Evolutionary conservation across 192 early-diverging fungal species (phyloP), one percentile per base, ranked within the genome.

Genomic region (Glomus cerebriforme): DNA sequence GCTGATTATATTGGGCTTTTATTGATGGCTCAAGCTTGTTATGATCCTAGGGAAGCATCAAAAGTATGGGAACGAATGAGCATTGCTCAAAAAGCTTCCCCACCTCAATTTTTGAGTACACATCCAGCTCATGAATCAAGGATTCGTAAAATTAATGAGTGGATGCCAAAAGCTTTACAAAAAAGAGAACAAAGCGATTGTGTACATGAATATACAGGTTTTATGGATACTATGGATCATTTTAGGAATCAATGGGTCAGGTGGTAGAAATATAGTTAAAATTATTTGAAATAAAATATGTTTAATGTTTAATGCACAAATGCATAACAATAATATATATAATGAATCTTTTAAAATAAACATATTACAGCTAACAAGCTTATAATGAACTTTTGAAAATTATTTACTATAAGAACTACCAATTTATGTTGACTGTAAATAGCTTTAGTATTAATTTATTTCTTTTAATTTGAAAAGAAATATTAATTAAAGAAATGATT

Each of bases 1-100:
- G 98, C 98, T 7, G 98, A 99, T 83, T 85, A 90, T 62, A 94
- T 99, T 82, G 96, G 96, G 0, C 83, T 99, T 45, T 73, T 88
- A 62, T 84, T 99, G 19, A 96, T 98, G 95, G 90, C 96, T 5
- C 88, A 92, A 71, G 97, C 97, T 32, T 99, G 97, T 81, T 99
- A 92, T 81, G 90, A 98, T 80, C 97, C 97, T 1, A 76, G 74
- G 13, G 91, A 92, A 77, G 95, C 95, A 26, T 85, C 92, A 0
- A 82, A 82, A 8, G 85, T 99, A 80, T 99, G 97, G 97, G 75
- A 91, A 82, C 83, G 95, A 12, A 99, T 97, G 96, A 54, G 75
- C 15, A 10, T 60, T 7, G 60, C 47, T 17, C 86, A 91, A 64
- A 73, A 79, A 0, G 77, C 47, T 1, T 63, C 79, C 3, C 81